These are phyloP conservation scores for Sphaerobolus stellatus DNA, from an alignment of 1,284 basidiomycete genomes.

Conservation along the genomic window DNA sequence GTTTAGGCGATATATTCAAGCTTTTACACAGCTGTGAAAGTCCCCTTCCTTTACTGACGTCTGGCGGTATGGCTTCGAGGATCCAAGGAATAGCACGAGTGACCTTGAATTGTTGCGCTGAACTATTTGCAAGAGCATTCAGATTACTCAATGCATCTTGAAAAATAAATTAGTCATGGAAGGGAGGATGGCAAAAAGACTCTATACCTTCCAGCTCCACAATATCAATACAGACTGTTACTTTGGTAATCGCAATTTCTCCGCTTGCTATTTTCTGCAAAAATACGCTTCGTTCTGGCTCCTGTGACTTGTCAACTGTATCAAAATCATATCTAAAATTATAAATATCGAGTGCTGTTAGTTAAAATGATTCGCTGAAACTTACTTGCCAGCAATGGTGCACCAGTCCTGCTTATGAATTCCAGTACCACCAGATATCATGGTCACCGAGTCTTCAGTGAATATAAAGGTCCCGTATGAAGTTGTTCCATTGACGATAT, in stretches of 20 bases:
- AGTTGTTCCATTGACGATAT: slow-evolving; percentile 5
- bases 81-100: slow-evolving; percentile 13
- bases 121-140: neutral
- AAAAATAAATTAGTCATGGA: too few relatives aligned
- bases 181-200: neutral
- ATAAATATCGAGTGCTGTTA: neutral
- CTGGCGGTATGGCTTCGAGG: slow-evolving; percentile 5
- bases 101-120: slow-evolving; percentile 1
- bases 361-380: neutral
- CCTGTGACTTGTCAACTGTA: slow-evolving; percentile 1
- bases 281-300: neutral
- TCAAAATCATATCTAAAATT: slow-evolving; percentile 3
- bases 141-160: neutral
- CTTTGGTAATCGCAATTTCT: slow-evolving; percentile 5
- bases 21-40: slow-evolving; percentile 7
- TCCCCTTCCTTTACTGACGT: slow-evolving; percentile 6
- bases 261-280: slow-evolving; percentile 3
- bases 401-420: slow-evolving; percentile 10
- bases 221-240: slow-evolving; percentile 5
- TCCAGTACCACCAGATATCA: slow-evolving; percentile 5
- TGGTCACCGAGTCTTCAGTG: slow-evolving; percentile 1
- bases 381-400: slow-evolving; percentile 1
- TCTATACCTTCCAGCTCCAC: slow-evolving; percentile 6
- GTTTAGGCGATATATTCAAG: neutral
- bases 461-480: slow-evolving; percentile 11